Conservation (phyloP, 768 basidiomycete genomes). For the Leccinum incarnatum region DNA sequence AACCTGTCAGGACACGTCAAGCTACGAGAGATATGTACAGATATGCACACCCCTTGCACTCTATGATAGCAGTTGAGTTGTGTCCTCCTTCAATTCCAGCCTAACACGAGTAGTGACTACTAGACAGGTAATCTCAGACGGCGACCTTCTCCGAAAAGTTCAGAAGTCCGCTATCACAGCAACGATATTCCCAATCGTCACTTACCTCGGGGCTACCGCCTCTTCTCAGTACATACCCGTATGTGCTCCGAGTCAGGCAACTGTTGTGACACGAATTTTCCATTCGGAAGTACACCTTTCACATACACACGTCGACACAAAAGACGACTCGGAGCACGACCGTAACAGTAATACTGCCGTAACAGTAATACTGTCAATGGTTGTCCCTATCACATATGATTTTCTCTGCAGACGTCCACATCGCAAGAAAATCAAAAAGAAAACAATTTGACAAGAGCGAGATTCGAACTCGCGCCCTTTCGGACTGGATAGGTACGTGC, state of each 20-base stretch:
- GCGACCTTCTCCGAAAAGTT: not conserved
- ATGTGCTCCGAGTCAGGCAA: not conserved
- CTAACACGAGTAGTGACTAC: not conserved
- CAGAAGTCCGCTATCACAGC: not conserved
- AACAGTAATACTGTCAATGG: too few species aligned
- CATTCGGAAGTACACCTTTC: not conserved
- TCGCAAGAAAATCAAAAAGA: not conserved
- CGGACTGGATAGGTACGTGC: slow-evolving; percentile 18
- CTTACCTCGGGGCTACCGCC: not conserved
- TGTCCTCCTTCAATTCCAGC: not conserved
- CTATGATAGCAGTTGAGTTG: not conserved
- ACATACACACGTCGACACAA: not conserved
- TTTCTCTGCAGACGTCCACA: too few species aligned
- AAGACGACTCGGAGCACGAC: too few species aligned
- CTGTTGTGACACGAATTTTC: not conserved
- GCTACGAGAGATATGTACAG: not conserved
- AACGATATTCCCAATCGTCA: not conserved
- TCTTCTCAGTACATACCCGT: not conserved
- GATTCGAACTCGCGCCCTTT: slow-evolving; percentile 37
- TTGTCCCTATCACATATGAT: not conserved
- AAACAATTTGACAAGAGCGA: slow-evolving; percentile 33
- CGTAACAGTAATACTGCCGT: too few species aligned
- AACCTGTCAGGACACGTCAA: not conserved
- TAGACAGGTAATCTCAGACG: too few species aligned
- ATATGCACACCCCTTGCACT: not conserved